Base-by-base conservation (phyloP, 2,329 filamentous ascomycete genomes). In the Drechslerella dactyloides region DNA sequence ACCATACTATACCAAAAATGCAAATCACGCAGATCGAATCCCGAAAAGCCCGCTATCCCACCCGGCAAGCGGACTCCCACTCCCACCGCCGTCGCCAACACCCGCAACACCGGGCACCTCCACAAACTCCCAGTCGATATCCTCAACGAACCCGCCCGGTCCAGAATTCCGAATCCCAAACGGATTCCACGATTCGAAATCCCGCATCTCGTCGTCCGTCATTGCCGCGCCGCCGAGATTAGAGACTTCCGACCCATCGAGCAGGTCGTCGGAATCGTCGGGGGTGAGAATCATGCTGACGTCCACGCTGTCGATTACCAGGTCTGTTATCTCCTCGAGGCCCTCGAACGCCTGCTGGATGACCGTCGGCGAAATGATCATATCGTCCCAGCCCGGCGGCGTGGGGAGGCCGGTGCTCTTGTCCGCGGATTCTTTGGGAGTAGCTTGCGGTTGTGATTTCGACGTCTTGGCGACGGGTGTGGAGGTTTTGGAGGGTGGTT, bases 271-370 rank as follows among this genome's bases (percentile, higher is more conserved):
- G 4, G 56, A 56, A 24, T 73, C 69, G 21, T 65, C 61, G 2
- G 69, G 69, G 1, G 69, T 66, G 2, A 70, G 40, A 19, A 70
- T 70, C 69, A 73, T 73, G 44, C 61, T 73, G 23, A 73, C 60
- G 24, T 66, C 69, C 15, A 73, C 53, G 44, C 35, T 55, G 19
- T 65, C 69, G 27, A 66, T 66, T 11, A 66, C 69, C 0, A 66
- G 56, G 19, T 73, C 69, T 5, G 61, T 61, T 21, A 73, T 73
- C 8, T 73, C 61, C 19, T 66, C 55, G n/a, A 73, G 61, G 2
- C 69, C 69, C 48, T 73, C 69, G 55, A 73, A 73, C 3, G 69
- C 69, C 23, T 73, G 69, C 21, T 57, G 52, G 50, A 73, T 73
- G 7, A 66, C 62, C 1, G 62, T 73, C 10, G 62, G 61, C 11